Conservation (phyloP, 805 yeast genomes). For the Yamadazyma paraphyllophila region DNA sequence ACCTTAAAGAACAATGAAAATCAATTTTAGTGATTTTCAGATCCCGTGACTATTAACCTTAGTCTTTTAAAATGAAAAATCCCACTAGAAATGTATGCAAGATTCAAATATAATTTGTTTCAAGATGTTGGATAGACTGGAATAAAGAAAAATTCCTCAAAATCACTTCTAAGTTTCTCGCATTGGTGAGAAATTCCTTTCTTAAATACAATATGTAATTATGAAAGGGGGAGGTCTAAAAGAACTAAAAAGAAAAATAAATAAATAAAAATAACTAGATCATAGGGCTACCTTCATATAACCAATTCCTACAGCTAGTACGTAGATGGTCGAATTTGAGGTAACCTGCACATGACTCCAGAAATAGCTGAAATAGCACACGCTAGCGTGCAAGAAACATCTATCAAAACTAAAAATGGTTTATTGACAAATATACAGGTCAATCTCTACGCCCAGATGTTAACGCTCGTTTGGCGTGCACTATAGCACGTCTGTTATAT, state of each 20-base stretch:
- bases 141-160: background rate
- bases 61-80: no score
- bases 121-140: background rate
- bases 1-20: no score
- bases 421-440: background rate
- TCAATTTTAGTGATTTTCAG: no score
- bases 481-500: background rate
- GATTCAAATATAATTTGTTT: background rate
- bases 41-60: no score
- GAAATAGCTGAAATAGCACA: background rate
- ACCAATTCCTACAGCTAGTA: background rate
- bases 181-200: background rate
- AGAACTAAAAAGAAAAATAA: background rate
- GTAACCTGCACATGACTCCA: background rate
- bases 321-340: background rate
- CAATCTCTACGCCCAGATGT: background rate
- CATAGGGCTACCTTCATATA: background rate
- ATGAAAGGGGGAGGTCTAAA: background rate
- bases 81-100: no score
- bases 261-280: background rate
- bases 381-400: background rate
- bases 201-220: background rate
- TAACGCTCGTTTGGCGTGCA: background rate
- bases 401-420: background rate
- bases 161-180: background rate